Conservation (phyloP, 1,139 yeast genomes). For the Geotrichum fermentans region DNA sequence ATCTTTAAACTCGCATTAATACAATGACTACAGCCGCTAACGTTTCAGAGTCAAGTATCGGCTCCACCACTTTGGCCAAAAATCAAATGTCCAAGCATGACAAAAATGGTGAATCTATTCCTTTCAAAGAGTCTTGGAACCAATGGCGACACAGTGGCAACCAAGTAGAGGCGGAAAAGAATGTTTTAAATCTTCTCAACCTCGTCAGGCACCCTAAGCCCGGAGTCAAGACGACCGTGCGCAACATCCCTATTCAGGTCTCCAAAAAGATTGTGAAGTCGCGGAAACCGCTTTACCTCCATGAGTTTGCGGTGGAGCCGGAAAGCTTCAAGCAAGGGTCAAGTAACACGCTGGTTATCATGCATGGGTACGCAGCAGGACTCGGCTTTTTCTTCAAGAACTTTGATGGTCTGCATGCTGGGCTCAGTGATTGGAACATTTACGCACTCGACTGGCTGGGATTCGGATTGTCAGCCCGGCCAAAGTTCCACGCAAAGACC, state of each 20-base stretch:
- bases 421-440: constrained; percentile 33
- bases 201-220: constrained; percentile 42
- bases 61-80: not conserved
- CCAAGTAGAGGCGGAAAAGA: constrained; percentile 40
- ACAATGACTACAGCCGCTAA: not conserved
- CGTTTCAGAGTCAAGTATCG: not conserved
- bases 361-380: constrained; percentile 88
- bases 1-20: no score
- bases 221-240: constrained; percentile 4
- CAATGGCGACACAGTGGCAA: constrained; percentile 44
- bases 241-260: constrained; percentile 46
- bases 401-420: constrained; percentile 46
- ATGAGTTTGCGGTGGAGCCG: constrained; percentile 44
- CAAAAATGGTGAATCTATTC: no score
- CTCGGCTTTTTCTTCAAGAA: constrained; percentile 74
- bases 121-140: constrained; percentile 39
- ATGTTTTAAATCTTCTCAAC: constrained; percentile 47
- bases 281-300: constrained; percentile 47
- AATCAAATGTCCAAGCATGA: constrained; percentile 5
- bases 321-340: constrained; percentile 19
- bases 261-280: constrained; percentile 49
- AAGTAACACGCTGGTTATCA: constrained; percentile 44
- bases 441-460: constrained; percentile 75
- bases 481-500: constrained; percentile 39
- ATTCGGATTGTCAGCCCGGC: constrained; percentile 71